A percentile compares a stretch with the other conserved stretches of the same genome.
These are phyloP conservation scores for Tulasnella sp. DNA, from an alignment of 768 basidiomycete species.

Conservation along the genomic window DNA sequence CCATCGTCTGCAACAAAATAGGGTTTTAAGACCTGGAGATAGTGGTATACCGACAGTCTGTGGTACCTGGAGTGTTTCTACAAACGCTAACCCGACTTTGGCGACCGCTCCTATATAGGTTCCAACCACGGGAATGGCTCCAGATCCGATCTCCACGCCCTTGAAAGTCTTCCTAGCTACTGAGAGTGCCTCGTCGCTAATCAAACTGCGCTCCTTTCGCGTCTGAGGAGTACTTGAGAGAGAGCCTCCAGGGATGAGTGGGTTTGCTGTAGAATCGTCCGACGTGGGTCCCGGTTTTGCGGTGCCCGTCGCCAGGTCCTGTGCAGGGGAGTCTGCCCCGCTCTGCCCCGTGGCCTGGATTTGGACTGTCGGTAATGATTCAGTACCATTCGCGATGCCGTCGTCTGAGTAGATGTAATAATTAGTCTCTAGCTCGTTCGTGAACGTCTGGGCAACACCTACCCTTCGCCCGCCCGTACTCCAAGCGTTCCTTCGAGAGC, in stretches of 20 bases:
- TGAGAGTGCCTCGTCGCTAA: background rate
- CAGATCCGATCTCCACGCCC: background rate
- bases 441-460: background rate
- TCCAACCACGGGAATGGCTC: background rate
- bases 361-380: background rate
- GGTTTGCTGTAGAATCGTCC: background rate
- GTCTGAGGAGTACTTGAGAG: background rate
- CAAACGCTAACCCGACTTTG: background rate
- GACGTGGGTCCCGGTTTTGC: background rate
- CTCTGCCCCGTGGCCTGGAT: background rate
- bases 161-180: background rate
- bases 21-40: background rate
- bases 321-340: background rate
- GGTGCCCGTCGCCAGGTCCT: background rate
- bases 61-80: background rate
- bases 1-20: background rate
- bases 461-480: background rate
- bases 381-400: too few species aligned
- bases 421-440: too few species aligned
- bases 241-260: background rate
- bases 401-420: too few species aligned
- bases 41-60: rapidly evolving
- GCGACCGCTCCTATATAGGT: background rate
- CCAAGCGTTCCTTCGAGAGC: background rate
- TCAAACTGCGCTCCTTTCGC: background rate